Evolutionary conservation across 441 rosid genomes (phyloP), one percentile per base, ranked within the genome.

Genomic region (Brassica balearica): DNA sequence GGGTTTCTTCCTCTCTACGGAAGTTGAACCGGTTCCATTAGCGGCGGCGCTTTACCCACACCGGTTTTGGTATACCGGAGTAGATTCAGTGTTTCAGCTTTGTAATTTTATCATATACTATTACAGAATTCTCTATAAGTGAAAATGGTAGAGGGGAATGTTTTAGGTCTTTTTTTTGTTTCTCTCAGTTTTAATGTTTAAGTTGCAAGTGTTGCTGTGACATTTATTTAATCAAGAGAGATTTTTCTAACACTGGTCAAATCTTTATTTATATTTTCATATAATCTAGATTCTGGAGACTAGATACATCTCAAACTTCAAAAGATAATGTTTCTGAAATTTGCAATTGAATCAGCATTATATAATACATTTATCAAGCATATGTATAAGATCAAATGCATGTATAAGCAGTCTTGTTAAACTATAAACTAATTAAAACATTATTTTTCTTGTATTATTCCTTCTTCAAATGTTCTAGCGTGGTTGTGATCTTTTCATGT

Each of bases 1-100:
- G 19, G 4, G 3, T 51, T 48, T 17, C 78, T 69, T 67, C 82
- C 6, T 36, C 67, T 36, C 25, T 69, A 15, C 53, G 34, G 70
- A 80, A 69, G 82, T 63, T 69, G 10, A 64, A 56, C 56, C 70
- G 7, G 65, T 36, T 34, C n/a, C 7, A 51, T 53, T 34, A 15
- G 32, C 29, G 27, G 59, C 22, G 41, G 48, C 22, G 53, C 60
- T 77, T 59, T 59, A 74, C 75, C 11, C 46, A 7, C 12, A 64
- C 58, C 34, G 67, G 65, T 53, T 53, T 12, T n/a, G 22, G 59
- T 14, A 15, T 53, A 55, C 60, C 60, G 22, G 11, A 2, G 60
- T 55, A 15, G 60, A 15, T 15, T 53, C 60, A 2, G 60, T 2
- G 22, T 55, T 55, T 55, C 60, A 55, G 60, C 23, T 55, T 55